Evolutionary conservation across 179 eudicot species (phyloP).

Genomic region (Vitellaria paradoxa): DNA sequence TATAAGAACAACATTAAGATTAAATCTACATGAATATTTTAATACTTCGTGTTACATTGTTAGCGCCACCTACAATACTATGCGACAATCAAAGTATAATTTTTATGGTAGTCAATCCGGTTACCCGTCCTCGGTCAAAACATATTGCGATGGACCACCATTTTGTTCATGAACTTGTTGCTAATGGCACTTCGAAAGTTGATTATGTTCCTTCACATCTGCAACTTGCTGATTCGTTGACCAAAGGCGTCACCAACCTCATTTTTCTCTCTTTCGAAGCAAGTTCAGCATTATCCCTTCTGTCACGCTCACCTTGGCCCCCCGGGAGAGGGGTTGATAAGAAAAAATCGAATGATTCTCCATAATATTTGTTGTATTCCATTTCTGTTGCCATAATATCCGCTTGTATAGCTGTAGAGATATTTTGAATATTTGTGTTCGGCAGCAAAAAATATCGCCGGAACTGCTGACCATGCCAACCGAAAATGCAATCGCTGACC

Average conservation of each 20-base stretch:
- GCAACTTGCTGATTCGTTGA: not conserved
- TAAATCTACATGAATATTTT: too few species aligned
- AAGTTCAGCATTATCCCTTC: not conserved
- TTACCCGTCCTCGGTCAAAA: not conserved
- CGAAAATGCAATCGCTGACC: too few species aligned
- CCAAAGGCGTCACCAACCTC: not conserved
- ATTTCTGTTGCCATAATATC: too few species aligned
- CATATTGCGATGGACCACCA: not conserved
- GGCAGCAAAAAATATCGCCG: too few species aligned
- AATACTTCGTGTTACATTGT: not conserved
- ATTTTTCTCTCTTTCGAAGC: not conserved
- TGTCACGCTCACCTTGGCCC: not conserved
- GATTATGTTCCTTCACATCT: not conserved
- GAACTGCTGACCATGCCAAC: too few species aligned
- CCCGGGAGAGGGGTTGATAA: too few species aligned
- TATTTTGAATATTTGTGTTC: too few species aligned
- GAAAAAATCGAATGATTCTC: too few species aligned
- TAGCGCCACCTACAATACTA: not conserved
- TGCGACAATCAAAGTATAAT: not conserved
- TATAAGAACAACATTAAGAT: too few species aligned
- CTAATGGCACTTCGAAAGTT: not conserved
- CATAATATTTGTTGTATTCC: too few species aligned
- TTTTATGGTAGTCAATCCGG: not conserved
- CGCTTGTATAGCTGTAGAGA: too few species aligned
- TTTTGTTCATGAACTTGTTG: not conserved